phyloP scores from a whole-genome alignment of 2,329 filamentous ascomycete species.

The Diaporthe humulicola region DNA sequence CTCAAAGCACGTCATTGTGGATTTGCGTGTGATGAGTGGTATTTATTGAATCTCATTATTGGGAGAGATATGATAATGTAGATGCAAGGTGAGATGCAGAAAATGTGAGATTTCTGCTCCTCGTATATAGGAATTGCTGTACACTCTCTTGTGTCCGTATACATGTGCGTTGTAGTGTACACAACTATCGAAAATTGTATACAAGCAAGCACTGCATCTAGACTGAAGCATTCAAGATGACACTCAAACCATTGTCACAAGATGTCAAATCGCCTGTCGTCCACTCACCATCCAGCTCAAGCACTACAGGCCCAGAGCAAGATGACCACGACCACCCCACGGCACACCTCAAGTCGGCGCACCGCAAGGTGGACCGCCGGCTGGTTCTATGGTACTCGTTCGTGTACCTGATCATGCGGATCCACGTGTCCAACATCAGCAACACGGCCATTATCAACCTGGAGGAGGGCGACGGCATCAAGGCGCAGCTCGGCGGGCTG shows the following conservation, averaged over 20 bases:
- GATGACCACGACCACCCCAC: not conserved
- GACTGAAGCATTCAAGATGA: not conserved
- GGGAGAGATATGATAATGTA: not conserved
- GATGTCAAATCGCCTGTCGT: not conserved
- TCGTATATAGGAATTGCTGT: not conserved
- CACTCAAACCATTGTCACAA: not conserved
- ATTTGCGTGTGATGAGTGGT: constrained; percentile 1
- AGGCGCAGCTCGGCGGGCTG: constrained; percentile 44
- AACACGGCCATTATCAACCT: constrained; percentile 48
- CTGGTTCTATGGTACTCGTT: constrained; percentile 45
- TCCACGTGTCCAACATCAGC: constrained; percentile 46
- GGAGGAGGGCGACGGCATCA: constrained; percentile 46
- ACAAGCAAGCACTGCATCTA: not conserved
- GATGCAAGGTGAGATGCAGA: no score
- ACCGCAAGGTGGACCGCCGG: constrained; percentile 44
- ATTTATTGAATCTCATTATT: not conserved
- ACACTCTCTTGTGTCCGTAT: not conserved
- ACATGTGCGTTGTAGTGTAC: not conserved
- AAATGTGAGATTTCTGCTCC: not conserved
- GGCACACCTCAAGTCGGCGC: constrained; percentile 38
- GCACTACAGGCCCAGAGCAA: not conserved
- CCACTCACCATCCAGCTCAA: not conserved
- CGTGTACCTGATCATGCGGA: constrained; percentile 45
- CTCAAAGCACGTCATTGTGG: constrained; percentile 32
- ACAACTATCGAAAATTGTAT: not conserved